phyloP scores from a whole-genome alignment of 495 filamentous ascomycete species.

The Xylaria venustula region DNA sequence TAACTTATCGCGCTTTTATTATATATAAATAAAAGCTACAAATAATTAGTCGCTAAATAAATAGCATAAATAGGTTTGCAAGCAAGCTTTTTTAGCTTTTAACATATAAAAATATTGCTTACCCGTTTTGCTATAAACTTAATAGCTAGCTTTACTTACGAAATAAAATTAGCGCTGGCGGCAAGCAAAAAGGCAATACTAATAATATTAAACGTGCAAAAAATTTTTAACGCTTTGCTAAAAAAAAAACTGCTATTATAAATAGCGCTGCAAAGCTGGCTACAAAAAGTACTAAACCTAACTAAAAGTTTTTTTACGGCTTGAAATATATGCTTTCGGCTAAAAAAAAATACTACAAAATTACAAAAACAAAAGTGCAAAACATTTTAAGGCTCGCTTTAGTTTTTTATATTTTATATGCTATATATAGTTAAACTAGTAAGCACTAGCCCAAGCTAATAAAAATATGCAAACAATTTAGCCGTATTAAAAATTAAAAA shows the following conservation, averaged over 20 bases:
- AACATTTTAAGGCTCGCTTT: neutral
- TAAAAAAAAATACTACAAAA: neutral
- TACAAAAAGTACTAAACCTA: neutral
- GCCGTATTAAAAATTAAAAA: neutral
- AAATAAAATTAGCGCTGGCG: neutral
- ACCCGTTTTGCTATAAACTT: neutral
- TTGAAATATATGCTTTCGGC: neutral
- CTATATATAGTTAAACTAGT: slow-evolving; percentile 3
- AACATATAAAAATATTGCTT: neutral
- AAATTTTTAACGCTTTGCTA: neutral
- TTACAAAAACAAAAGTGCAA: neutral
- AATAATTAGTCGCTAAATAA: slow-evolving; percentile 1
- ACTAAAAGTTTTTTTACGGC: neutral
- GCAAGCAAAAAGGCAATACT: neutral
- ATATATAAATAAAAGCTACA: neutral
- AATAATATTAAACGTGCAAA: neutral
- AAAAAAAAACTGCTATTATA: neutral
- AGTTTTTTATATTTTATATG: neutral
- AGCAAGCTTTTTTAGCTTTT: neutral
- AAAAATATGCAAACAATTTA: neutral
- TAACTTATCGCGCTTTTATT: neutral
- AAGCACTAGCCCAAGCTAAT: neutral
- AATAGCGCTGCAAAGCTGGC: neutral
- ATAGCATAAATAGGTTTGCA: neutral
- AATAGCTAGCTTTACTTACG: neutral